Evolutionary conservation across 2,329 filamentous ascomycete species (phyloP), one percentile per base, ranked within the genome.

Genomic region (Nothomitra cinnamomea): DNA sequence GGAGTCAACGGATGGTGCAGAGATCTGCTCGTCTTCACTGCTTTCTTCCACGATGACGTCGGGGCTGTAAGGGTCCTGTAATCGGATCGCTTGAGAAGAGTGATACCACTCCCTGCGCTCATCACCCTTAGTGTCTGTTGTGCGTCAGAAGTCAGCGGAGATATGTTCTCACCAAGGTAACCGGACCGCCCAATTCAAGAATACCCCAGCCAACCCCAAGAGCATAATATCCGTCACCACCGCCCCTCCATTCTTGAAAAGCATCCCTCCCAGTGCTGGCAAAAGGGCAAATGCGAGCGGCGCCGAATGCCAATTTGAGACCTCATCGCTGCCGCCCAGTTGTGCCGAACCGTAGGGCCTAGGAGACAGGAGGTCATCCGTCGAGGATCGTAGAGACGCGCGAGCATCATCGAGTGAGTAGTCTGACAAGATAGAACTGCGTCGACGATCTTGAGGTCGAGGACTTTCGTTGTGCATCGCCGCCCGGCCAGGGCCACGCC

Each of bases 171-270:
- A 89, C 89, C 90, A 96, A 60, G 90, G 90, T 59, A 92, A 73
- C 54, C 87, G 83, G 43, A 95, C 83, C 50, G 86, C 89, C 87
- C 88, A 95, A 64, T 95, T 89, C 57, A 96, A 72, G 62, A 95
- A 94, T 45, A 95, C 76, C 3, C 83, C 86, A 1, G 86, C 85
- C 57, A 96, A 67, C 2, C 77, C 80, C 32, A 96, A 69, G 35
- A 96, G 72, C 60, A 92, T 83, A 25, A 94, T 69, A 66, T 96
- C 90, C 0, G 88, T 95, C 53, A 89, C 79, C 57, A 95, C 75
- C 0, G 83, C 78, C 60, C 82, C 83, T 12, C 90, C 90, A 69
- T 94, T 85, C 56, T 85, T 78, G 64, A 95, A 94, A 54, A 95
- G 71, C 50, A 94, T 68, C 0, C 89, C 90, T 0, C 80, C 87